Evolutionary conservation across 345 rosid species (phyloP).

Genomic region (Lenwebbia sp.): DNA sequence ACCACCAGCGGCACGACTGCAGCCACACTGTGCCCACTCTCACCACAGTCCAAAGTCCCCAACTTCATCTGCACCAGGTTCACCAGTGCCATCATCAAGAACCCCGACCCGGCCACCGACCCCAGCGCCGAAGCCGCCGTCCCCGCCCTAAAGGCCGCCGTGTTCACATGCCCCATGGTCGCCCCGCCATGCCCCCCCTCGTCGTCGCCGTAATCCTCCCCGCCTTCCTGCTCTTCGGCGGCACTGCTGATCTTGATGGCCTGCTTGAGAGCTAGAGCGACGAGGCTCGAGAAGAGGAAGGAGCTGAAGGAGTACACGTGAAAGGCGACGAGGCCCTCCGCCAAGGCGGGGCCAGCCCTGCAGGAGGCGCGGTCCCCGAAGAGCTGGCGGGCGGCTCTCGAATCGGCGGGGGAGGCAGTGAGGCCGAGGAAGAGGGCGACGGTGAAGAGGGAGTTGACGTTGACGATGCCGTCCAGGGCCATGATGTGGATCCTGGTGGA

Average conservation of each 20-base stretch:
- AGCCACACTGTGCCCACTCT: slow-evolving; percentile 30
- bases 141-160: slow-evolving; percentile 34
- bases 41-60: slow-evolving; percentile 54
- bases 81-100: slow-evolving; percentile 63
- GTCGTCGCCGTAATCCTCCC: not conserved
- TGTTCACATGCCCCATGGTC: slow-evolving; percentile 33
- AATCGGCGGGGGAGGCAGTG: slow-evolving; percentile 18
- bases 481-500: slow-evolving; percentile 47
- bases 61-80: slow-evolving; percentile 71
- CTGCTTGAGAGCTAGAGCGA: slow-evolving; percentile 67
- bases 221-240: not conserved
- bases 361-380: slow-evolving; percentile 18
- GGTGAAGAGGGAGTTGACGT: slow-evolving; percentile 79
- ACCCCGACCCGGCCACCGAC: slow-evolving; percentile 71
- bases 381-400: slow-evolving; percentile 9
- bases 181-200: slow-evolving; percentile 3
- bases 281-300: slow-evolving; percentile 78
- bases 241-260: slow-evolving; percentile 22
- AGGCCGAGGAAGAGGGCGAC: slow-evolving; percentile 82
- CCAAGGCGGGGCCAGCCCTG: slow-evolving; percentile 16
- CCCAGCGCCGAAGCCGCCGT: slow-evolving; percentile 50
- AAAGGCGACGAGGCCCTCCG: slow-evolving; percentile 43
- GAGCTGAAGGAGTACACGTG: slow-evolving; percentile 80
- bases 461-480: slow-evolving; percentile 76
- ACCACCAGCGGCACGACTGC: slow-evolving; percentile 59